Base-by-base conservation (phyloP, 2,329 filamentous ascomycete species). In the Aspergillus vadensis region DNA sequence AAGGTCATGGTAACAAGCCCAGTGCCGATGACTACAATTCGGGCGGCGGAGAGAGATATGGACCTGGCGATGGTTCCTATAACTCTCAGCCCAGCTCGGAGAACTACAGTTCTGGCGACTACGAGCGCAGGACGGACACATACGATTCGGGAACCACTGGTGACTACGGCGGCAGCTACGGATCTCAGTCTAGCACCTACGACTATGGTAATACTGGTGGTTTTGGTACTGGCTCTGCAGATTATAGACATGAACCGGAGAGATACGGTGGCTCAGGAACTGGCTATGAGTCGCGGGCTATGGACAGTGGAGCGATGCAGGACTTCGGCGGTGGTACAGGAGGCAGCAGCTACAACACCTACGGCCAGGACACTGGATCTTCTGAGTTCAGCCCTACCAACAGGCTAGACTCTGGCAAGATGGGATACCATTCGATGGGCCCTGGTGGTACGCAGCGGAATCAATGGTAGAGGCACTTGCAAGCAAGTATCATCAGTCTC, bases 41-140 rank as follows among this genome's bases (percentile, higher is more conserved):
- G 9, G 41, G 41, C 27, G 53, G 44, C 5, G 47, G 49, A 38
- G 58, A 58, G 17, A 38, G 55, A 19, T 47, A 47, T 5, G 76
- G 74, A n/a, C 86, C 85, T 71, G 80, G 81, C 36, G 64, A 84
- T 83, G 58, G 50, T 43, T 58, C 21, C 76, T 61, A 64, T 51
- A 60, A 82, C 32, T 67, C 61, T 23, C 32, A 36, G 12, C 32
- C 32, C 32, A 57, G 32, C 50, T 47, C 56, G 32, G 58, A 60
- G 39, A 58, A 48, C 39, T 58, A 60, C 53, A 57, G 68, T 51
- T 72, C 69, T 19, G 73, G 70, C 44, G 76, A 74, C 10, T 71
- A 72, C 27, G 75, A 76, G 72, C 72, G 27, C 74, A 78, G 58
- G 64, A 72, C 51, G 21, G 49, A 51, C 30, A 51, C 43, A 21